These are phyloP conservation scores for Candida piceae DNA, from an alignment of 805 yeast species.

Conservation along the genomic window DNA sequence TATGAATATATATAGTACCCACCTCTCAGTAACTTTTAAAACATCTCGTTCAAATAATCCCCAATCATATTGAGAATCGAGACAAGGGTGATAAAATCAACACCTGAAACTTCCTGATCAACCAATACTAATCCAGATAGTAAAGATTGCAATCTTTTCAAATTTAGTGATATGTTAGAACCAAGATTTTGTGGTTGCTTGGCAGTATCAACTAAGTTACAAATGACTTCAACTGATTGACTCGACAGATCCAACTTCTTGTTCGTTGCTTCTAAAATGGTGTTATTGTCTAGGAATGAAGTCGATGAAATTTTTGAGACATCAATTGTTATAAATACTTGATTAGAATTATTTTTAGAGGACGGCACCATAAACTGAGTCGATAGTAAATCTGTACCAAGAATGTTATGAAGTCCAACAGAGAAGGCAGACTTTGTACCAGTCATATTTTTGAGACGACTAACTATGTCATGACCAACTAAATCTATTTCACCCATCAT, in stretches of 20 bases:
- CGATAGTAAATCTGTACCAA: background rate
- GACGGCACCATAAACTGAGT: background rate
- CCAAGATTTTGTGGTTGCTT: background rate
- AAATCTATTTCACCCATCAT: background rate
- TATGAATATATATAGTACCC: too few relatives aligned
- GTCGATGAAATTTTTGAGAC: background rate
- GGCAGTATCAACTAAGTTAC: background rate
- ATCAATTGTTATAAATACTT: background rate
- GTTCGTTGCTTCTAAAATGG: background rate
- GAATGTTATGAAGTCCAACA: background rate
- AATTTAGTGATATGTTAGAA: too few relatives aligned
- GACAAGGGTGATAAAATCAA: background rate
- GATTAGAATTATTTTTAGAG: too few relatives aligned
- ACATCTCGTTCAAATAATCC: background rate
- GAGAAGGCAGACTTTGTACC: background rate
- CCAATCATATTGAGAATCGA: background rate
- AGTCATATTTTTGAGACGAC: background rate
- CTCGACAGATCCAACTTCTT: background rate
- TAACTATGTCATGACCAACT: background rate
- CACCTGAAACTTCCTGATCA: background rate
- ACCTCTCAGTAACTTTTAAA: too few relatives aligned
- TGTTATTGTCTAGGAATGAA: background rate
- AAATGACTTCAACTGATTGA: background rate
- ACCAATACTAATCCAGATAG: background rate
- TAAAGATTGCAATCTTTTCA: background rate